Base-by-base conservation (phyloP, 805 yeast genomes). In the Saturnispora diversa region DNA sequence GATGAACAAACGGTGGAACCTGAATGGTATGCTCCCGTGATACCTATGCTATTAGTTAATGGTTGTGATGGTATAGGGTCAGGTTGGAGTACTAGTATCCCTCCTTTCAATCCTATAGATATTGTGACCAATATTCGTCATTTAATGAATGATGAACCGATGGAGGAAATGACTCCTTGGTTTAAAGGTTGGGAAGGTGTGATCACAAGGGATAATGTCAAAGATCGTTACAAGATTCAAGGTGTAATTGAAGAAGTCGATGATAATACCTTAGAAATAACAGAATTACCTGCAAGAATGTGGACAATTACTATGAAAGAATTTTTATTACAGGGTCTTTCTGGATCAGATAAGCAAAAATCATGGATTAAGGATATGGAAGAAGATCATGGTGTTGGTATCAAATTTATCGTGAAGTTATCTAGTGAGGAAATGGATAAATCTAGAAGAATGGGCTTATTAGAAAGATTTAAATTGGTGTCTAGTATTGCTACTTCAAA, bases 31-130 rank as follows among this genome's bases (percentile, higher is more conserved):
- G 67, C 85, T 30, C 98, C 98, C 1, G 77, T 92, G n/a, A 51
- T 92, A 29, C 98, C 98, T 8, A 84, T 87, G 85, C 58, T 92
- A n/a, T 69, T 92, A 46, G 95, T 92, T 5, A 92, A 92, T 56
- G 98, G 98, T 43, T 72, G 90, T 7, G 98, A 92, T 62, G 98
- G 98, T 66, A 92, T 92, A 59, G 98, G 98, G 47, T 88, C 98
- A 35, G 98, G 98, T 50, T 92, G 97, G 97, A 84, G 95, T 49
- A 87, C 97, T 1, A 77, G 75, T 46, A 81, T 92, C 47, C 98
- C 98, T 1, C 77, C 84, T 30, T 90, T 74, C 63, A 87, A 92
- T 57, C 98, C 98, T 0, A 52, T 59, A 11, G 97, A 90, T 55
- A 68, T 92, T 45, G 86, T 86, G 20, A 65, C 62, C 2, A 92